Evolutionary conservation across 495 filamentous ascomycete species (phyloP), one percentile per base, ranked within the genome.

Genomic region (Parathielavia appendiculata): DNA sequence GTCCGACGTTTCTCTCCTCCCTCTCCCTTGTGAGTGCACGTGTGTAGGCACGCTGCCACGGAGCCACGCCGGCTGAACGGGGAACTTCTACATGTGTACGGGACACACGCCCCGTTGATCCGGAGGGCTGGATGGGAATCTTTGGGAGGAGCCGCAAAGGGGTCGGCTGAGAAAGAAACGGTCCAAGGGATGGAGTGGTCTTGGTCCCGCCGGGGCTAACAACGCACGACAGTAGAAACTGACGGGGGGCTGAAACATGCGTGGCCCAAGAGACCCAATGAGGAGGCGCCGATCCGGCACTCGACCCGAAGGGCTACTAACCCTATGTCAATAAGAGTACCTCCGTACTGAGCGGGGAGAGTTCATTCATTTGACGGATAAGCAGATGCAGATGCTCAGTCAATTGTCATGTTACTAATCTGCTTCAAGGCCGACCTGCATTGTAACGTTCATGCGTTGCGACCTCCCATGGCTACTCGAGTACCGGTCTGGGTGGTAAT

Each of bases 231-330:
- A 45, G 50, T 43, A 23, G 20, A 44, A 32, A 35, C 16, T 7
- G 36, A 20, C 16, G 30, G 20, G 20, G 4, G 35, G 35, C 17
- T 57, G 47, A 57, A 46, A 57, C 55, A 51, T 51, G 47, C 47
- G 55, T 51, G 26, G 39, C 19, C 39, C n/a, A 43, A 49, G 47
- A 38, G 55, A 41, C 36, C 55, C 46, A 51, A 44, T 57, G 40
- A 26, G 55, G 38, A 23, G 39, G 7, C 19, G 55, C 16, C 46
- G 55, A 57, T 57, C 46, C 47, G 47, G 55, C 47, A 51, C 22
- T 16, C 39, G 26, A n/a, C 23, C 40, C 16, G n/a, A 22, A 43
- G 16, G 13, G 13, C 50, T 11, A 16, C 20, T 32, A 38, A 10
- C 35, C 26, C 26, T 30, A 30, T 30, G 26, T 30, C 26, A 30